Conservation (phyloP, 2,329 filamentous ascomycete genomes). For the Fusarium aywerte region DNA sequence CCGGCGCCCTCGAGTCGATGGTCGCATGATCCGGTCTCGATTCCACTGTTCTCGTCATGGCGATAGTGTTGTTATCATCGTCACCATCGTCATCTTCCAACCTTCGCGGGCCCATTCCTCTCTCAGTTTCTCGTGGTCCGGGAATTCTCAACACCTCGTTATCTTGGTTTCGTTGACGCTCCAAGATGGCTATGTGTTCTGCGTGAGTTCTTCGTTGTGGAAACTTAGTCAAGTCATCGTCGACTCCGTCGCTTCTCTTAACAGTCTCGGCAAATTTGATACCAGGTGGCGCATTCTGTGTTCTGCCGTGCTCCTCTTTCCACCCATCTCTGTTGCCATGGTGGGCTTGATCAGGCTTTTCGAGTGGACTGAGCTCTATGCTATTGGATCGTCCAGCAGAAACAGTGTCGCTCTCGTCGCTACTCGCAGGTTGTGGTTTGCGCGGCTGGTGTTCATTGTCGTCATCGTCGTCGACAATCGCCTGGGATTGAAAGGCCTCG, state of each 20-base stretch:
- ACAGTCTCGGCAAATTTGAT: constrained; percentile 78
- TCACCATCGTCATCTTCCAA: constrained; percentile 56
- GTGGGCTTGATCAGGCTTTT: constrained; percentile 33
- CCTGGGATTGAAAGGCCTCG: constrained; percentile 41
- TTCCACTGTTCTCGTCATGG: constrained; percentile 44
- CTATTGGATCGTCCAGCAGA: constrained; percentile 46
- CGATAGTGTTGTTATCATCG: constrained; percentile 50
- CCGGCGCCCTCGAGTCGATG: constrained; percentile 40
- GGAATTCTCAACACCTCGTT: constrained; percentile 86
- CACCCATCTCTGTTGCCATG: constrained; percentile 17
- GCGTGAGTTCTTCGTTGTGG: constrained; percentile 65
- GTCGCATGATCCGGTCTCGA: constrained; percentile 41
- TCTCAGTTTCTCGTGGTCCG: constrained; percentile 89
- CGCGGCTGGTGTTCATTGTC: constrained; percentile 46
- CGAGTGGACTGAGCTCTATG: constrained; percentile 40
- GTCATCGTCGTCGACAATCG: constrained; percentile 46
- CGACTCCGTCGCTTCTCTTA: constrained; percentile 66
- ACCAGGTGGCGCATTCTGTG: constrained; percentile 42
- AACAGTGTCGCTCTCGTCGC: constrained; percentile 54
- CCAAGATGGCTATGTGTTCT: constrained; percentile 87
- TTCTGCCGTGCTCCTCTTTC: constrained; percentile 18
- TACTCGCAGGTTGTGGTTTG: constrained; percentile 39
- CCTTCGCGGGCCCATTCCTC: constrained; percentile 75
- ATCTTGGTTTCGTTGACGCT: constrained; percentile 82
- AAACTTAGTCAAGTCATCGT: constrained; percentile 59